Conservation (phyloP, 2,329 filamentous ascomycete genomes). For the Xylariales sp. region DNA sequence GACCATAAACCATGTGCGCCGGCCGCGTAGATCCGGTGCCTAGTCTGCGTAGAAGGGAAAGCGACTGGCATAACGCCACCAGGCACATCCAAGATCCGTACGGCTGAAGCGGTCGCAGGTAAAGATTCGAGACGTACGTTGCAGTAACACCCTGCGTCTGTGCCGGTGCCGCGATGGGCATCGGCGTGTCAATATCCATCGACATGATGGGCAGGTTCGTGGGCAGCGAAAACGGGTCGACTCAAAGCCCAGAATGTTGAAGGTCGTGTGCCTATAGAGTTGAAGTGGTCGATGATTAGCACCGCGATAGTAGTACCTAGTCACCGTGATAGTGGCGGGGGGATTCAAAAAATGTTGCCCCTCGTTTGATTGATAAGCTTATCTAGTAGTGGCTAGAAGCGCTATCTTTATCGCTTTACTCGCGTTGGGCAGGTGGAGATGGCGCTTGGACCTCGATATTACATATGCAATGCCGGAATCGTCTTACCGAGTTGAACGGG, state of each 20-base stretch:
- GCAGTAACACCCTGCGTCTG: slow-evolving; percentile 55
- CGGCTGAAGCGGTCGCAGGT: slow-evolving; percentile 12
- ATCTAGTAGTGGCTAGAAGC: slow-evolving; percentile 23
- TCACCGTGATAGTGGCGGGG: slow-evolving; percentile 38
- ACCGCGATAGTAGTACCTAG: slow-evolving; percentile 7
- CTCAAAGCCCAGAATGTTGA: not conserved
- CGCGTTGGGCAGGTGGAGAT: not conserved
- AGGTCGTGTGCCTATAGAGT: not conserved
- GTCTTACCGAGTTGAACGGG: no score
- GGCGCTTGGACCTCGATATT: not conserved
- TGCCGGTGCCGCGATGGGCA: slow-evolving; percentile 56
- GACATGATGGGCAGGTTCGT: slow-evolving; percentile 54
- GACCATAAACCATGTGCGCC: slow-evolving; percentile 16
- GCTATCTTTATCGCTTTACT: not conserved
- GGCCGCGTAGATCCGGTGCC: not conserved
- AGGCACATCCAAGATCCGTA: not conserved
- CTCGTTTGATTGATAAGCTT: slow-evolving; percentile 42
- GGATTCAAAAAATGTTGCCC: slow-evolving; percentile 43
- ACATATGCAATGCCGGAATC: not conserved
- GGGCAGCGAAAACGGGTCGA: not conserved
- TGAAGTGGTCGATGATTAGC: slow-evolving; percentile 14
- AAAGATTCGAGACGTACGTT: slow-evolving; percentile 59
- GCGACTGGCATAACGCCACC: not conserved
- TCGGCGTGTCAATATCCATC: slow-evolving; percentile 69
- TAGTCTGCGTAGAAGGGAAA: not conserved